Conservation (phyloP, 106 monocot genomes). For the Agapanthus africanus region DNA sequence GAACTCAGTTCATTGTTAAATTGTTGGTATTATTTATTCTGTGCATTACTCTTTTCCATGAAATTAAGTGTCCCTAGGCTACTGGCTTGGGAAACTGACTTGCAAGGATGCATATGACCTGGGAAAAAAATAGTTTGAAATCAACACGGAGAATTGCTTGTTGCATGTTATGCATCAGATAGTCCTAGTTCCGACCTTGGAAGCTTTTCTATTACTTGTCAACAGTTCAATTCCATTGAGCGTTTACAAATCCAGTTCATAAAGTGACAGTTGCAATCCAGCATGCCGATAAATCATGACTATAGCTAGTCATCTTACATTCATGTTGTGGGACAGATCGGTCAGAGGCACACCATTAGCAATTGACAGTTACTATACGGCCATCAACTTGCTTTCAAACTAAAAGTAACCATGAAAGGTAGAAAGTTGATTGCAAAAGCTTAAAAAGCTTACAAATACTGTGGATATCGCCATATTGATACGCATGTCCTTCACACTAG, state of each 20-base stretch:
- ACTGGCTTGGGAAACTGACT: neutral
- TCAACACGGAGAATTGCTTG: neutral
- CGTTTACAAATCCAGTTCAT: neutral
- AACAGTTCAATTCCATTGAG: neutral
- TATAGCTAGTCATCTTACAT: neutral
- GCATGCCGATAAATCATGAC: neutral
- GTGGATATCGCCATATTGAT: slow-evolving; percentile 34
- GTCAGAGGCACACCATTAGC: neutral
- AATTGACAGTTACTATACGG: neutral
- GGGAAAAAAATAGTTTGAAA: neutral
- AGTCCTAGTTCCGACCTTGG: neutral
- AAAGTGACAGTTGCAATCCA: neutral
- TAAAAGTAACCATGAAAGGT: neutral
- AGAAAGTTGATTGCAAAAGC: neutral
- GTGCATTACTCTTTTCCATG: neutral
- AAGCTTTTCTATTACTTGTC: neutral
- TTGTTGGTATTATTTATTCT: neutral
- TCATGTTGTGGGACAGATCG: neutral
- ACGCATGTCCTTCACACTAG: slow-evolving; percentile 11
- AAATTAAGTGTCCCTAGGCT: neutral
- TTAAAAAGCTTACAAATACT: slow-evolving; percentile 59
- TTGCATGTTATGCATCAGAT: neutral
- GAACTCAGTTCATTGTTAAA: neutral
- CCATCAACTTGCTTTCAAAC: neutral
- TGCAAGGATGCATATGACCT: neutral